Conservation (phyloP, 768 basidiomycete species). For the Russula emetica region DNA sequence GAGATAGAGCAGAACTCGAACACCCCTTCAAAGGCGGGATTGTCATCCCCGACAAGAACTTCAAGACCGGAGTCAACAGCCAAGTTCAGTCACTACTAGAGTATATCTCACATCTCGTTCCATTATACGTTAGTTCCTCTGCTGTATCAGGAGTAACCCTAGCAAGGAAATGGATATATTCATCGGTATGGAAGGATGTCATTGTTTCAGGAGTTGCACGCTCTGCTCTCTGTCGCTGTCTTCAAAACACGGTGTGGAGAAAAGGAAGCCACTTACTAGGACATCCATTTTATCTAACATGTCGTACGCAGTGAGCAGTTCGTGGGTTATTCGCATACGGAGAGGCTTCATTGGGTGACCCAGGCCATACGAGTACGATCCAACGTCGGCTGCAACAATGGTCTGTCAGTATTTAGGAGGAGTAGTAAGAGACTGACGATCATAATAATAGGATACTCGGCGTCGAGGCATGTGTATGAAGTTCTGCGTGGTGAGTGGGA, state of each 20-base stretch:
- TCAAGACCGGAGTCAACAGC: constrained; percentile 7
- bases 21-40: constrained; percentile 92
- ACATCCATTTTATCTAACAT: constrained; percentile 95
- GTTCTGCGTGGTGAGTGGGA: not conserved
- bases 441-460: constrained; percentile 79
- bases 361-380: constrained; percentile 75
- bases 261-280: constrained; percentile 52
- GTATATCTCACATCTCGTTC: constrained; percentile 70
- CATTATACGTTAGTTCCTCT: constrained; percentile 78
- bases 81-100: not conserved
- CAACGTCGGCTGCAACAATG: constrained; percentile 54
- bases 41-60: constrained; percentile 82
- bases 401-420: constrained; percentile 2
- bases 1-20: constrained; percentile 98
- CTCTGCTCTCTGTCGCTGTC: constrained; percentile 33
- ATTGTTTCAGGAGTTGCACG: constrained; percentile 45
- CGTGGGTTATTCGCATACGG: constrained; percentile 90
- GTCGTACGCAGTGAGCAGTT: constrained; percentile 83
- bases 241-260: not conserved
- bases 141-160: constrained; percentile 89
- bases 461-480: constrained; percentile 53
- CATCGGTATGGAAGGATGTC: constrained; percentile 97
- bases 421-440: constrained; percentile 42
- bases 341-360: constrained; percentile 97
- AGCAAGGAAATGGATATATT: constrained; percentile 90